Percentiles rank a stretch among this genome's conserved stretches.
Evolutionary conservation across 768 basidiomycete species (phyloP).

Genomic region (Lentinula sp.): DNA sequence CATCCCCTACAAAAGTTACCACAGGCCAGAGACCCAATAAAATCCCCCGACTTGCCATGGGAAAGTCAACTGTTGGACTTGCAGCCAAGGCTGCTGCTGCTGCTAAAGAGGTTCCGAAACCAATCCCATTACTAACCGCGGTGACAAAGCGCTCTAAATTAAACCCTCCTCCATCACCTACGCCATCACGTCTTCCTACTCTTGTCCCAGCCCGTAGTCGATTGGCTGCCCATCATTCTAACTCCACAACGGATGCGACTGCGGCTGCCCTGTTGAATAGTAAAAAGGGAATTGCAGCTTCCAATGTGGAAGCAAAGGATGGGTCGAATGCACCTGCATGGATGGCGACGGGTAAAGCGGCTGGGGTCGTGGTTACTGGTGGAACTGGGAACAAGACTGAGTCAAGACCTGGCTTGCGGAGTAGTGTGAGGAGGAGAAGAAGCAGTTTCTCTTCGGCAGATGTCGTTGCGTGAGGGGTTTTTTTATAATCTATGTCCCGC

Average conservation of each 20-base stretch:
- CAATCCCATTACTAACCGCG: conserved; percentile 22
- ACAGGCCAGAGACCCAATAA: conserved; percentile 54
- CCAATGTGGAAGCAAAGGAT: conserved; percentile 66
- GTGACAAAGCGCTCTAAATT: conserved; percentile 18
- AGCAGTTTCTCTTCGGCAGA: conserved; percentile 89
- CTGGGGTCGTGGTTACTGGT: conserved; percentile 25
- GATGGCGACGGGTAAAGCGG: conserved; percentile 66
- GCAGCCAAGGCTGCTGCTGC: conserved; percentile 33
- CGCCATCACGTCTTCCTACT: conserved; percentile 74
- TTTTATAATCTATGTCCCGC: conserved; percentile 8
- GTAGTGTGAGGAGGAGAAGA: conserved; percentile 67
- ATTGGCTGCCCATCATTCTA: conserved; percentile 28
- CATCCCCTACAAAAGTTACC: conserved; percentile 36
- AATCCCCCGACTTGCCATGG: conserved; percentile 59
- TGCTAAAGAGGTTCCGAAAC: conserved; percentile 23
- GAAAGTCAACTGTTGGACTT: conserved; percentile 33
- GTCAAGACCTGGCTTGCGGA: conserved; percentile 54
- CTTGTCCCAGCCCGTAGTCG: conserved; percentile 54
- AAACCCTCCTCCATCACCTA: conserved; percentile 52
- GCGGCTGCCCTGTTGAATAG: conserved; percentile 24
- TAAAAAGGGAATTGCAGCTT: conserved; percentile 27
- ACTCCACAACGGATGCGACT: conserved; percentile 47
- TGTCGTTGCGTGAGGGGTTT: conserved; percentile 54
- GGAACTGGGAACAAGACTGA: background rate
- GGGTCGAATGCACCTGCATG: conserved; percentile 63